Base-by-base conservation (phyloP, 2,329 filamentous ascomycete genomes). In the Aspergillus versicolor region DNA sequence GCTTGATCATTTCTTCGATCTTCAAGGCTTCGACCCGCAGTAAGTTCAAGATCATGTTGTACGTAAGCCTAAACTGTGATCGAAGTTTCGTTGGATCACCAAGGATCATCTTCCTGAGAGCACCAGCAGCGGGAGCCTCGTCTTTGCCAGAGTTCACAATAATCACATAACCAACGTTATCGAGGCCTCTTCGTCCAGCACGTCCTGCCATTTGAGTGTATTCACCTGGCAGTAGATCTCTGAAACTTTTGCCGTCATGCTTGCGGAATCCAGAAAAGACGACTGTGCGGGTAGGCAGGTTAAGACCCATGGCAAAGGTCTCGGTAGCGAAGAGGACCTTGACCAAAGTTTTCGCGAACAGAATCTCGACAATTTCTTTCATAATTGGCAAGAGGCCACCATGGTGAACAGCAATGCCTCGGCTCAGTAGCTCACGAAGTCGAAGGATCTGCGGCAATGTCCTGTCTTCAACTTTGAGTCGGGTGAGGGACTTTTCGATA, bases 1-100 rank as follows among this genome's bases (percentile, higher is more conserved):
- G 89, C 82, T 99, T 99, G 80, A 99, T 99, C 94, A 99, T 99
- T 76, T 99, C 94, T 73, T 99, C 94, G 65, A 99, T 97, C 78
- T 97, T 97, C 63, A 99, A 78, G 2, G 94, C 94, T 74, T 99
- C 94, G 2, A 99, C 94, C 37, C 94, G 88, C 48, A 99, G 81
- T 32, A 99, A 81, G 69, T 97, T 99, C 30, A 99, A 80, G 59
- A 99, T 99, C 94, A 99, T 99, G 76, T 97, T 99, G 80, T 99
- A 99, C 0, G 95, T 99, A 47, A 99, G 81, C 59, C 94, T 86
- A 81, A 99, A 99, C 70, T 99, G 94, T 6, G 93, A 97, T 46
- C 92, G 86, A 48, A 99, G 83, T 76, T 97, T 97, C 24, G 92
- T 96, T 32, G 94, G 93, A 67, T 96, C 90, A 52, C 94, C 94